Conservation (phyloP, 495 filamentous ascomycete genomes). For the Apodospora peruviana region DNA sequence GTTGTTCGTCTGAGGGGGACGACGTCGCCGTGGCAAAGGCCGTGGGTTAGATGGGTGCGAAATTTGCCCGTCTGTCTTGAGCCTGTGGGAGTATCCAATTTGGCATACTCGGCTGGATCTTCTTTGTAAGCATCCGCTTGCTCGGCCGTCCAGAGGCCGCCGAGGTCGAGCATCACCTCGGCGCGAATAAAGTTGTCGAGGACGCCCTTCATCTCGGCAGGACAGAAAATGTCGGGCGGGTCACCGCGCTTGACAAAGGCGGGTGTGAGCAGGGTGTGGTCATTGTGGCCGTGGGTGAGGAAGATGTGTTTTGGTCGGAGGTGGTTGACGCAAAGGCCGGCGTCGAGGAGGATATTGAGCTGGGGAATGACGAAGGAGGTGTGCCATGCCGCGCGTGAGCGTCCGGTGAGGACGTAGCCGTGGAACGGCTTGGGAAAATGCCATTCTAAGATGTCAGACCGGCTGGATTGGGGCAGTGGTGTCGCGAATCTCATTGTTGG, state of each 20-base stretch:
- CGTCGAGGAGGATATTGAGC: slow-evolving; percentile 34
- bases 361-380: slow-evolving; percentile 36
- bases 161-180: neutral
- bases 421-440: slow-evolving; percentile 30
- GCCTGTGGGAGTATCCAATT: neutral
- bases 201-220: slow-evolving; percentile 21
- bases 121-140: slow-evolving; percentile 1
- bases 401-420: slow-evolving; percentile 28
- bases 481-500: slow-evolving; percentile 27
- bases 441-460: slow-evolving; percentile 34
- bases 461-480: slow-evolving; percentile 27
- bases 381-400: slow-evolving; percentile 37
- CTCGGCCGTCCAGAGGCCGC: slow-evolving; percentile 3
- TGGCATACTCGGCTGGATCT: neutral
- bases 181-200: slow-evolving; percentile 24
- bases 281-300: slow-evolving; percentile 36
- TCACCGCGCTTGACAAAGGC: slow-evolving; percentile 26
- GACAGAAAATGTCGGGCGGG: slow-evolving; percentile 31
- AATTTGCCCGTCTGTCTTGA: slow-evolving; percentile 1
- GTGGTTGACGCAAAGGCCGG: slow-evolving; percentile 30
- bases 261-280: slow-evolving; percentile 29
- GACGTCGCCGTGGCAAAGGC: slow-evolving; percentile 11
- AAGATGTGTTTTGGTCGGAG: slow-evolving; percentile 36
- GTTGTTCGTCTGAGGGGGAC: slow-evolving; percentile 18
- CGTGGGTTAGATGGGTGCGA: slow-evolving; percentile 23